Conservation (phyloP, 2,329 filamentous ascomycete species). For the Thielaviopsis euricoi region DNA sequence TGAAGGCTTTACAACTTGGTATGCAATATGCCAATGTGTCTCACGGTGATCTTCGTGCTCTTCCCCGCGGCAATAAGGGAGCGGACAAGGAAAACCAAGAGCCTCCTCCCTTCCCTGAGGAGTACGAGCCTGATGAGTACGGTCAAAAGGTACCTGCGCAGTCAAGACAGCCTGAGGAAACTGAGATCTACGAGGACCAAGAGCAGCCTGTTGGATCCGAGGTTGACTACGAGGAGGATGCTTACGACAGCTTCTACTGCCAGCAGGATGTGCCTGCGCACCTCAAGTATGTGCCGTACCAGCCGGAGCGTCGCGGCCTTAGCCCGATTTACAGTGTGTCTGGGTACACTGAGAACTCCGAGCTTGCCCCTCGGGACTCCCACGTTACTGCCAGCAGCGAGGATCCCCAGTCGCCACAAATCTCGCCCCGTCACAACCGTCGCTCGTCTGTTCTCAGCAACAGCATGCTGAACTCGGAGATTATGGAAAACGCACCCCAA, state of each 20-base stretch:
- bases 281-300: slow-evolving; percentile 50
- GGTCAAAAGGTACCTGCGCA: slow-evolving; percentile 24
- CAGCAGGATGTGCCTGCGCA: slow-evolving; percentile 48
- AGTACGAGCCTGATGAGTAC: slow-evolving; percentile 30
- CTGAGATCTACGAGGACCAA: slow-evolving; percentile 26
- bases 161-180: slow-evolving; percentile 17
- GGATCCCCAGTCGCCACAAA: slow-evolving; percentile 45
- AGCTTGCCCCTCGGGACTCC: slow-evolving; percentile 38
- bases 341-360: slow-evolving; percentile 51
- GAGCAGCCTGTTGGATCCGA: slow-evolving; percentile 16
- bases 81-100: slow-evolving; percentile 13
- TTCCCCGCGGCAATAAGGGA: slow-evolving; percentile 29
- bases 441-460: slow-evolving; percentile 39
- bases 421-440: slow-evolving; percentile 31
- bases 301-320: slow-evolving; percentile 51
- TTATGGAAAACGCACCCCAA: slow-evolving; percentile 1
- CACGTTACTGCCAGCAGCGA: slow-evolving; percentile 30
- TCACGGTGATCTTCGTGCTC: slow-evolving; percentile 38
- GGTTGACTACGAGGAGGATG: slow-evolving; percentile 6
- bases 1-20: slow-evolving; percentile 26
- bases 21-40: slow-evolving; percentile 51
- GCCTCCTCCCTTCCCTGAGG: slow-evolving; percentile 23
- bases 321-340: slow-evolving; percentile 90
- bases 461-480: slow-evolving; percentile 29
- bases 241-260: slow-evolving; percentile 30